Conservation (phyloP, 805 yeast genomes). For the Brettanomyces naardenensis region DNA sequence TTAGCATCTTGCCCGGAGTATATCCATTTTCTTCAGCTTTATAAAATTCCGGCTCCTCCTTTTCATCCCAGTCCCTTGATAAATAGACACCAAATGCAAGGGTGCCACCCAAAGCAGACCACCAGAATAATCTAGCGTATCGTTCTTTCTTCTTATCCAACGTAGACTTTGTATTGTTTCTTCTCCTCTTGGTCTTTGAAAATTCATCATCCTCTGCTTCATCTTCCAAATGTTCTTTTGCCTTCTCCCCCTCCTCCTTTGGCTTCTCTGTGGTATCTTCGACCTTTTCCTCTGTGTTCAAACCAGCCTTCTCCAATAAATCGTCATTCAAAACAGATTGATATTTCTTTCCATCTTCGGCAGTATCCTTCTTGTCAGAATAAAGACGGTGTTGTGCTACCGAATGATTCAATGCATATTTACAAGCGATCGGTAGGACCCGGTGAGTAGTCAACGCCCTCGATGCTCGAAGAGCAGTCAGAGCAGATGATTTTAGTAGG, state of each 20-base stretch:
- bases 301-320: slow-evolving; percentile 74
- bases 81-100: slow-evolving; percentile 53
- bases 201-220: slow-evolving; percentile 20
- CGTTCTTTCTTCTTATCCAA: slow-evolving; percentile 77
- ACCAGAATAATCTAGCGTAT: slow-evolving; percentile 67
- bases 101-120: slow-evolving; percentile 45
- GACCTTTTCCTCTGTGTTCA: slow-evolving; percentile 40
- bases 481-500: background rate
- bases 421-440: background rate
- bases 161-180: slow-evolving; percentile 54
- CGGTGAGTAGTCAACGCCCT: background rate
- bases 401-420: background rate
- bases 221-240: background rate
- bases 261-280: slow-evolving; percentile 5
- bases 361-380: slow-evolving; percentile 14
- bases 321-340: slow-evolving; percentile 72
- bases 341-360: slow-evolving; percentile 17
- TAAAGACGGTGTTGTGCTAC: slow-evolving; percentile 11
- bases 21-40: slow-evolving; percentile 58
- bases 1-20: slow-evolving; percentile 54
- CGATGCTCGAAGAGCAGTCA: background rate
- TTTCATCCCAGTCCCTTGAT: slow-evolving; percentile 80
- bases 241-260: background rate
- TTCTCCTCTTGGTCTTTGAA: slow-evolving; percentile 33
- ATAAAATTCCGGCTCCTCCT: slow-evolving; percentile 45